These are phyloP conservation scores for Coemansia sp. DNA, from an alignment of 192 early-diverging fungal genomes.

Conservation along the genomic window DNA sequence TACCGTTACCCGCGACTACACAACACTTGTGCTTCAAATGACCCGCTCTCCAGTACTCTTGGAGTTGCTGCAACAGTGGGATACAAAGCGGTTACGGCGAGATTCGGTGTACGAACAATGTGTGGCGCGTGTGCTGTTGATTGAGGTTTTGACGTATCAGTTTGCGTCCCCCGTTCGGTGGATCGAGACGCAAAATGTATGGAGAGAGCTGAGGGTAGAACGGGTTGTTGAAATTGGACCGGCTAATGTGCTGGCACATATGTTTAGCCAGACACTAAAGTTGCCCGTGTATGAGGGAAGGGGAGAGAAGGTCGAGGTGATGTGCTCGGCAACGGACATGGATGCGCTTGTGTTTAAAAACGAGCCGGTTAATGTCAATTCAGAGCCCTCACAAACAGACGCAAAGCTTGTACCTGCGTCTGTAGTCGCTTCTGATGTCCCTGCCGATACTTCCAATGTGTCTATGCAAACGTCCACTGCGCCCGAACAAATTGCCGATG, in stretches of 20 bases:
- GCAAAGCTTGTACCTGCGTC: neutral
- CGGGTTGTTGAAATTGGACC: conserved; percentile 90
- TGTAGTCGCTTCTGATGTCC: neutral
- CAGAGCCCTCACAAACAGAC: neutral
- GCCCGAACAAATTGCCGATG: conserved; percentile 11
- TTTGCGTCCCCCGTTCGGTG: conserved; percentile 93
- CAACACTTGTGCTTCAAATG: conserved; percentile 65
- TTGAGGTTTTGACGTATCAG: conserved; percentile 90
- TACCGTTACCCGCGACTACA: conserved; percentile 69
- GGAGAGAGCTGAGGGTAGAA: conserved; percentile 65
- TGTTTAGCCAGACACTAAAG: conserved; percentile 84
- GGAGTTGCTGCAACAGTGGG: conserved; percentile 72
- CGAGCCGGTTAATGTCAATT: neutral
- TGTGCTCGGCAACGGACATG: conserved; percentile 65
- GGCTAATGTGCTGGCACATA: conserved; percentile 79
- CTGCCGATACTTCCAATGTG: neutral
- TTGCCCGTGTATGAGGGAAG: conserved; percentile 7
- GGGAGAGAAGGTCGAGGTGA: conserved; percentile 58
- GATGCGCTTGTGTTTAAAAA: conserved; percentile 65
- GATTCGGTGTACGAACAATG: conserved; percentile 69
- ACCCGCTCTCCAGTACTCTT: conserved; percentile 68
- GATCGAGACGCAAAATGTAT: conserved; percentile 92
- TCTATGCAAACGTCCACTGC: neutral
- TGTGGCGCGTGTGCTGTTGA: conserved; percentile 77
- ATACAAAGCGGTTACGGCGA: conserved; percentile 59